phyloP scores from a whole-genome alignment of 768 basidiomycete species.

The Hygrocybe punicea region DNA sequence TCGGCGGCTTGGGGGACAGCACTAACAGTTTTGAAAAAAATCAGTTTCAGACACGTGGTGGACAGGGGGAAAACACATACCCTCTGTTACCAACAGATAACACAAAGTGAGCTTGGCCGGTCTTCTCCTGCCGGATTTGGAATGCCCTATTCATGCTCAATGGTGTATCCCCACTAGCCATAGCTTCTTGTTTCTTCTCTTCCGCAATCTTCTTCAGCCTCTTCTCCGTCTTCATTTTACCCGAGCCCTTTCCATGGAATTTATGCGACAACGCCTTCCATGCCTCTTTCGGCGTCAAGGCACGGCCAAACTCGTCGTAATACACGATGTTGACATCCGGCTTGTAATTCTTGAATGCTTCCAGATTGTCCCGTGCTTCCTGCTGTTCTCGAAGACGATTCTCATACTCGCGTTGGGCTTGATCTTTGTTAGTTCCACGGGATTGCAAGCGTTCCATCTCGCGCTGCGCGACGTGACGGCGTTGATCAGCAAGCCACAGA shows the following conservation, averaged over 20 bases:
- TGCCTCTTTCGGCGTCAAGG: constrained; percentile 89
- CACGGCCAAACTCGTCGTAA: constrained; percentile 91
- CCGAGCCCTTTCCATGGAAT: constrained; percentile 97
- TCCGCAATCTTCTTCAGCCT: constrained; percentile 95
- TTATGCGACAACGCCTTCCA: constrained; percentile 98
- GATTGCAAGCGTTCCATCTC: constrained; percentile 76
- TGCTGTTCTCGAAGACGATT: constrained; percentile 89
- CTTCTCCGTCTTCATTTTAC: constrained; percentile 97
- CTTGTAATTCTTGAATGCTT: constrained; percentile 90
- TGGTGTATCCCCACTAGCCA: constrained; percentile 94
- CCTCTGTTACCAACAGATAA: constrained; percentile 91
- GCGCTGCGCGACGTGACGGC: constrained; percentile 67
- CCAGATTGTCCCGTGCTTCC: constrained; percentile 77
- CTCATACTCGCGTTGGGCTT: constrained; percentile 91
- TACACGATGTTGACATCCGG: constrained; percentile 96
- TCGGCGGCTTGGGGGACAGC: constrained; percentile 84
- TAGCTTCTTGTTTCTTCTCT: constrained; percentile 89
- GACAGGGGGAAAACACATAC: constrained; percentile 42
- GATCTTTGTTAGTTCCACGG: constrained; percentile 83
- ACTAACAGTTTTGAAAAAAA: constrained; percentile 40
- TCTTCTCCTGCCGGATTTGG: constrained; percentile 87
- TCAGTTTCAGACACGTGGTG: constrained; percentile 2
- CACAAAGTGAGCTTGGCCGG: constrained; percentile 95
- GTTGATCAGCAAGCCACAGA: constrained; percentile 85
- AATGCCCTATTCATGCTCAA: constrained; percentile 94